Evolutionary conservation across 176 grass and related monocot genomes (phyloP), one percentile per base, ranked within the genome.

Genomic region (Thalia dealbata): DNA sequence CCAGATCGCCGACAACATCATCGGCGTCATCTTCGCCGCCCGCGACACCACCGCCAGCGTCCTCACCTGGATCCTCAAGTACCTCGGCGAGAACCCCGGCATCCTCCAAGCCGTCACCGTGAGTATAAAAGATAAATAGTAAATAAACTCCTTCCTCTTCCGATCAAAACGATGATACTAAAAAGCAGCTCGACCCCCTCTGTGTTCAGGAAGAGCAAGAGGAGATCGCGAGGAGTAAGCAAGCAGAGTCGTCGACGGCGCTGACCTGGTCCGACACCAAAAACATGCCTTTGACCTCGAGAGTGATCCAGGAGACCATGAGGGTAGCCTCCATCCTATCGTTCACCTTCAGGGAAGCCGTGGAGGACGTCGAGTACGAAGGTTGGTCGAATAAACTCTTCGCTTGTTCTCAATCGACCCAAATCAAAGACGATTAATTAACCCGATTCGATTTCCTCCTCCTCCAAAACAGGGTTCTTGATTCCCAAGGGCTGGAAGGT

Each of bases 401-500:
- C 41, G n/a, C 43, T 25, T 46, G 0, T 64, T 63, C 22, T 44
- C 22, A 41, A 12, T 22, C 1, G n/a, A 38, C 15, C 4, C 9
- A 60, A 21, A 60, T 16, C 32, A 23, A 73, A 10, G 22, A 35
- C 14, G 3, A n/a, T 48, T 48, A 48, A 48, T 44, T 44, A 44
- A 44, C 0, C 14, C 15, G 19, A 18, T 3, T n/a, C 3, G 16
- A n/a, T n/a, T 3, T 58, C 60, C 10, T 27, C 25, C 5, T 30
- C 8, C 14, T 15, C 14, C 13, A 64, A 15, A 18, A 83, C 85
- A 99, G 95, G 95, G 30, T 99, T 95, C 81, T 88, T 99, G 14
- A 99, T 99, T 67, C 95, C 95, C 70, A 99, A 99, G 80, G 95
- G 95, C 38, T 99, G 95, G 95, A 99, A 99, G 64, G 95, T 99